A percentile compares a stretch with the other conserved stretches of the same genome.
Conservation (phyloP, 2,329 filamentous ascomycete genomes). For the Pyricularia sp. region DNA sequence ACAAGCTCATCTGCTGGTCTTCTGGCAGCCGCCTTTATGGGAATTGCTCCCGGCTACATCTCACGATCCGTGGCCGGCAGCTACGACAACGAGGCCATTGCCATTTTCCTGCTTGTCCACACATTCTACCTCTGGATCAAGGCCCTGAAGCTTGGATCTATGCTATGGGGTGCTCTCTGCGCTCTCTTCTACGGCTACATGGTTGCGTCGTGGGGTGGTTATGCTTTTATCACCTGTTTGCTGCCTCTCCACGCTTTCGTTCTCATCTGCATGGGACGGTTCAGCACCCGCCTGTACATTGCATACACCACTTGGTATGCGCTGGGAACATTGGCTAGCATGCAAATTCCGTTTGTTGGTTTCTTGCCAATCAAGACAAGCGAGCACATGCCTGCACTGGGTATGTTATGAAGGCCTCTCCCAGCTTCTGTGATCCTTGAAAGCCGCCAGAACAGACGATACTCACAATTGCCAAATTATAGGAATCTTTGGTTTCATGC, state of each 20-base stretch:
- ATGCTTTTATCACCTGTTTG: constrained; percentile 98
- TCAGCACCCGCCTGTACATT: constrained; percentile 87
- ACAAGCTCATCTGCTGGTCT: constrained; percentile 90
- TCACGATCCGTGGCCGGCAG: constrained; percentile 94
- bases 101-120: constrained; percentile 95
- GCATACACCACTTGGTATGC: constrained; percentile 98
- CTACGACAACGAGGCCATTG: constrained; percentile 97
- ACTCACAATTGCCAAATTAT: not conserved
- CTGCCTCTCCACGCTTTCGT: constrained; percentile 90
- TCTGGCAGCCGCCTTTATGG: constrained; percentile 90
- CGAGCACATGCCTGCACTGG: constrained; percentile 95
- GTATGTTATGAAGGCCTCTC: constrained; percentile 33
- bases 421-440: constrained; percentile 5
- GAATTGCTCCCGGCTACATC: constrained; percentile 94
- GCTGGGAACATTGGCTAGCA: constrained; percentile 86
- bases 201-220: constrained; percentile 98
- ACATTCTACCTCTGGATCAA: constrained; percentile 99
- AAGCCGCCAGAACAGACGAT: not conserved
- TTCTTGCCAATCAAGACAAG: constrained; percentile 94
- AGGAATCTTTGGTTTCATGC: constrained; percentile 92
- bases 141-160: constrained; percentile 88
- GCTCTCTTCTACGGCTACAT: constrained; percentile 99
- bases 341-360: constrained; percentile 98
- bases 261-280: constrained; percentile 90
- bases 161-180: constrained; percentile 89